A percentile compares a stretch with the other conserved stretches of the same genome.
Evolutionary conservation across 2,329 filamentous ascomycete genomes (phyloP).

Genomic region (Trichoderma breve): DNA sequence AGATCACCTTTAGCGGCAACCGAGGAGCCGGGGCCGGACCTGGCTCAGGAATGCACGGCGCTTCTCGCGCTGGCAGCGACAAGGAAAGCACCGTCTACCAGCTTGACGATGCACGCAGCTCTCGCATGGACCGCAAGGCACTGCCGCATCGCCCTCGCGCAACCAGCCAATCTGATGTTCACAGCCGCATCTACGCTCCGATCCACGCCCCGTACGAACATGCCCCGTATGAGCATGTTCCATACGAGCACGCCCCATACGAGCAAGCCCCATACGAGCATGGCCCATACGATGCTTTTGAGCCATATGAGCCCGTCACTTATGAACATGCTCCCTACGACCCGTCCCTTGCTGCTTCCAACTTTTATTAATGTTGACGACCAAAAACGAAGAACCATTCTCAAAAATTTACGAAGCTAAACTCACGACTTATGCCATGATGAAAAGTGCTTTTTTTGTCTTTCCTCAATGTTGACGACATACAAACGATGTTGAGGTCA

Average conservation of each 20-base stretch:
- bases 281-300: slow-evolving; percentile 14
- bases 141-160: slow-evolving; percentile 46
- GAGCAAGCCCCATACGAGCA: slow-evolving; percentile 29
- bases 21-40: slow-evolving; percentile 21
- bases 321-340: slow-evolving; percentile 30
- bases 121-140: slow-evolving; percentile 42
- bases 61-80: slow-evolving; percentile 49
- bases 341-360: slow-evolving; percentile 28
- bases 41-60: slow-evolving; percentile 20
- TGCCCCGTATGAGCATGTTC: slow-evolving; percentile 23
- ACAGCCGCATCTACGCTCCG: slow-evolving; percentile 35
- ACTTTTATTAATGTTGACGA: slow-evolving; percentile 34
- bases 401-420: background rate
- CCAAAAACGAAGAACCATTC: slow-evolving; percentile 29
- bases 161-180: slow-evolving; percentile 50
- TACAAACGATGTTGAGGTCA: slow-evolving; percentile 22
- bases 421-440: slow-evolving; percentile 10
- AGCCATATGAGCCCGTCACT: slow-evolving; percentile 7
- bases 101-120: slow-evolving; percentile 44
- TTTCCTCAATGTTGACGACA: slow-evolving; percentile 22
- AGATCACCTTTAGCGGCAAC: slow-evolving; percentile 53
- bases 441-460: slow-evolving; percentile 20
- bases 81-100: slow-evolving; percentile 48
- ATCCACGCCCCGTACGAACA: slow-evolving; percentile 32
- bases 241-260: slow-evolving; percentile 26